These are phyloP conservation scores for Graphilbum sp. DNA, from an alignment of 2,329 filamentous ascomycete species.

Conservation along the genomic window DNA sequence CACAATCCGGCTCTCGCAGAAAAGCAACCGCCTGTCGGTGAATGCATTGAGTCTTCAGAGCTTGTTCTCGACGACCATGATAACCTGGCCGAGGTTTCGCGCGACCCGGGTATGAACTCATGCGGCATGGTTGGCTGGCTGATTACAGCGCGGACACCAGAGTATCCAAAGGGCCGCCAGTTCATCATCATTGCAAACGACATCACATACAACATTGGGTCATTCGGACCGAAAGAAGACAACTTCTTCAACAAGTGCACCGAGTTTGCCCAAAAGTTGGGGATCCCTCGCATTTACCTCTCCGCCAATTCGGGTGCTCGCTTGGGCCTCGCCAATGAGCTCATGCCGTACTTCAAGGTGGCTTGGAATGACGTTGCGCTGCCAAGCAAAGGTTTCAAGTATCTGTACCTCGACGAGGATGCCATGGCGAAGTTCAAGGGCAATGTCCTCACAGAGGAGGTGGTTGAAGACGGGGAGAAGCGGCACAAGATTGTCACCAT, in stretches of 20 bases:
- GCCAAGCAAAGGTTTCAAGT: slow-evolving; percentile 86
- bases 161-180: slow-evolving; percentile 81
- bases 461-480: slow-evolving; percentile 74
- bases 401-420: slow-evolving; percentile 82
- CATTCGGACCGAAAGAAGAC: slow-evolving; percentile 91
- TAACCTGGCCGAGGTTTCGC: slow-evolving; percentile 80
- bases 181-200: slow-evolving; percentile 98
- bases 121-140: slow-evolving; percentile 99
- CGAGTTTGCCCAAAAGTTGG: slow-evolving; percentile 76
- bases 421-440: slow-evolving; percentile 78
- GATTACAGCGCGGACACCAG: slow-evolving; percentile 82
- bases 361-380: slow-evolving; percentile 79
- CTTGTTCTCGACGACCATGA: slow-evolving; percentile 90
- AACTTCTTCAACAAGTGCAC: slow-evolving; percentile 99
- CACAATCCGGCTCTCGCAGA: slow-evolving; percentile 58
- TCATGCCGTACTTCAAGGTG: slow-evolving; percentile 93
- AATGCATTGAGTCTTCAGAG: slow-evolving; percentile 88
- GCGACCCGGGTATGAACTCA: slow-evolving; percentile 86
- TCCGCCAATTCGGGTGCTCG: slow-evolving; percentile 98
- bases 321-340: slow-evolving; percentile 88
- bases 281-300: slow-evolving; percentile 91
- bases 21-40: slow-evolving; percentile 69
- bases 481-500: slow-evolving; percentile 90
- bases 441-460: slow-evolving; percentile 73
- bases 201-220: slow-evolving; percentile 98